Evolutionary conservation across 2,329 filamentous ascomycete genomes (phyloP).

Genomic region (Apiospora arundinis): DNA sequence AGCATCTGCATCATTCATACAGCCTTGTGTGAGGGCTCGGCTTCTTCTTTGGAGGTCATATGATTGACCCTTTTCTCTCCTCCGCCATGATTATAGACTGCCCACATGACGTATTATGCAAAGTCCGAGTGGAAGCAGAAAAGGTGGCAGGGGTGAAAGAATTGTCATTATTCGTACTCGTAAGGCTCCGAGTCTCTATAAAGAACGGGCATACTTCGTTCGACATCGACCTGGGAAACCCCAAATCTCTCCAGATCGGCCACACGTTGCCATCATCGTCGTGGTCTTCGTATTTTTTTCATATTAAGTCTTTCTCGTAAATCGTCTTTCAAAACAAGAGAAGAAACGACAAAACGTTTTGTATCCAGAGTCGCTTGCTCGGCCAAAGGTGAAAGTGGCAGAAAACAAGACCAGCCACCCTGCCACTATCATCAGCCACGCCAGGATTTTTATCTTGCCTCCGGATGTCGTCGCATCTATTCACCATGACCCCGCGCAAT

Average conservation of each 20-base stretch:
- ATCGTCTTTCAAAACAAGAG: slow-evolving; percentile 6
- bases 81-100: not conserved
- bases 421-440: not conserved
- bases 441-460: not conserved
- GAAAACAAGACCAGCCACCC: not conserved
- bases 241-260: not conserved
- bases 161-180: slow-evolving; percentile 21
- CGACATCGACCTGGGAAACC: not conserved
- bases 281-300: slow-evolving; percentile 17
- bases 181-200: slow-evolving; percentile 16
- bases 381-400: not conserved
- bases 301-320: slow-evolving; percentile 21
- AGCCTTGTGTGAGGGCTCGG: not conserved
- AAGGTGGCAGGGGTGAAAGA: not conserved
- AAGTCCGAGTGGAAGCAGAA: slow-evolving; percentile 1
- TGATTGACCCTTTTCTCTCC: not conserved
- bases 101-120: not conserved
- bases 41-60: not conserved
- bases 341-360: slow-evolving; percentile 3
- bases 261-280: slow-evolving; percentile 16
- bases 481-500: not conserved
- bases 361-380: slow-evolving; percentile 20
- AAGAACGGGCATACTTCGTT: slow-evolving; percentile 11
- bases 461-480: not conserved
- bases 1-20: slow-evolving; percentile 1